Evolutionary conservation across 768 basidiomycete species (phyloP).

Genomic region (Lactifluus rugatus): DNA sequence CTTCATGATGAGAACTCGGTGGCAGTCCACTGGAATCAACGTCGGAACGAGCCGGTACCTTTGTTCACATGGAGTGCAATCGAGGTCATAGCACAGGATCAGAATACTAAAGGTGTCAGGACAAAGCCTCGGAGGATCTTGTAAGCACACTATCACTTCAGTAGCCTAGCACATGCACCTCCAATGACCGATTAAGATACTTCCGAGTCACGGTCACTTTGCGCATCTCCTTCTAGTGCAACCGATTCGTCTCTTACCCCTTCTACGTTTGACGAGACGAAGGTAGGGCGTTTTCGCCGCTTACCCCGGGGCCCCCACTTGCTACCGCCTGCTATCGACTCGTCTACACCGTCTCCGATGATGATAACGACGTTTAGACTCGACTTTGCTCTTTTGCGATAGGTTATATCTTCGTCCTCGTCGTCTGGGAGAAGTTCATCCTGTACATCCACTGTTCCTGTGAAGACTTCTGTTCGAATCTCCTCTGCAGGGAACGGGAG

Average conservation of each 20-base stretch:
- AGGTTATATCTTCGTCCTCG: constrained; percentile 58
- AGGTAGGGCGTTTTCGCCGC: constrained; percentile 7
- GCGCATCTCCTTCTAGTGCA: background rate
- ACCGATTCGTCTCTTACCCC: background rate
- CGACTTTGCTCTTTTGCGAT: constrained; percentile 60
- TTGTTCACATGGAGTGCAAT: background rate
- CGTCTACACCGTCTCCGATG: constrained; percentile 53
- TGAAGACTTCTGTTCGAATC: constrained; percentile 50
- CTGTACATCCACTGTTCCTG: constrained; percentile 61
- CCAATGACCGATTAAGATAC: background rate
- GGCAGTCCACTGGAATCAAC: background rate
- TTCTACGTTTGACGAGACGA: background rate
- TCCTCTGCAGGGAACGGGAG: constrained; percentile 59
- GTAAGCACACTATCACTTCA: too few relatives aligned
- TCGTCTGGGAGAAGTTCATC: constrained; percentile 75
- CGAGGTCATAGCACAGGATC: background rate
- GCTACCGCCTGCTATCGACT: constrained; percentile 22
- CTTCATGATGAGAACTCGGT: background rate
- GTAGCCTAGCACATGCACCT: background rate
- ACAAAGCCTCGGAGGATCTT: background rate
- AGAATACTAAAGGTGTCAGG: background rate
- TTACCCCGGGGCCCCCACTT: constrained; percentile 19
- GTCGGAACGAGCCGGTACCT: background rate
- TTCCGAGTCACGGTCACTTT: background rate
- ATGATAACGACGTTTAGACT: constrained; percentile 48